Base-by-base conservation (phyloP, 2,329 filamentous ascomycete species). In the Scolecobasidium constrictum region DNA sequence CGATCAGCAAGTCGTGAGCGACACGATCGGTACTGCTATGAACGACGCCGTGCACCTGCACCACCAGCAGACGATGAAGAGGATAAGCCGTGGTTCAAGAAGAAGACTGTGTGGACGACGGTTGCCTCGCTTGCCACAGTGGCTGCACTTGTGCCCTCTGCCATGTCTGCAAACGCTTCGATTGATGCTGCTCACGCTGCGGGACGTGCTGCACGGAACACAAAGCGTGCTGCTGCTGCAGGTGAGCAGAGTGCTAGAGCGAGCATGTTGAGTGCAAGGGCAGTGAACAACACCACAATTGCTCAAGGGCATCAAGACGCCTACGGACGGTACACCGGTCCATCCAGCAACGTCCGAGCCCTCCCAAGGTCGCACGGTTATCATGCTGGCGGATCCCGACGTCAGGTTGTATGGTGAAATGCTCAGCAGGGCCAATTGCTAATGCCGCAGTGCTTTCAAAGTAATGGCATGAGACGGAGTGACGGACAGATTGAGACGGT, bases 21-120 rank as follows among this genome's bases (percentile, higher is more conserved):
- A 13, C 31, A 20, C 13, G 21, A 23, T 16, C 13, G 16, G 31
- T 12, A 12, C 3, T 31, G 19, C 11, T 23, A 23, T 12, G 20
- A 7, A 40, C 3, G 21, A 6, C 26, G 19, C 22, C 38, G 23
- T 3, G 19, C 38, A 3, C 38, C 21, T n/a, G n/a, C 38, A 13
- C n/a, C 20, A 16, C 20, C n/a, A 16, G 16, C 40, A 6, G 35
- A 18, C 23, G 42, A 44, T 17, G 28, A 35, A 4, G 35, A 31
- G 15, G 42, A 44, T 11, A 44, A 44, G 23, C 42, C 42, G 1
- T 44, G 42, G 42, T 44, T 44, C 42, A 44, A 44, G 16, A 44
- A 44, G 42, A 44, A 44, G 35, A 44, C 42, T 23, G 15, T 44
- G 2, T 44, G 42, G 42, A 26, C 42, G 5, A 42, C 42, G 9